Conservation (phyloP, 2,329 filamentous ascomycete genomes). For the Exophiala xenobiotica region DNA sequence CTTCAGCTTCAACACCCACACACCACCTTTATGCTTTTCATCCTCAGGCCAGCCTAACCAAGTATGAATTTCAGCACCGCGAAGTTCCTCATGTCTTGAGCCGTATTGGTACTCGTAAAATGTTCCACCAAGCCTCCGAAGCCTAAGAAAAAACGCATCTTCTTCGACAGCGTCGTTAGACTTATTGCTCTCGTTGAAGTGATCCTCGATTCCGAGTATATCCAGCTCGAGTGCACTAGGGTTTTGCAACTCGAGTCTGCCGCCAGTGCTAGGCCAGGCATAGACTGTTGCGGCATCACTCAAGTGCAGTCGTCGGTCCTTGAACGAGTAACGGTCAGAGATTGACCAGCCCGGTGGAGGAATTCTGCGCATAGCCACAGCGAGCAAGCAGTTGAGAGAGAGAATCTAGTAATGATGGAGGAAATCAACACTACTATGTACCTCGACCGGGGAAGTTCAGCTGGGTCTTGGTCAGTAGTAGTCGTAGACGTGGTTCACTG, state of each 20-base stretch:
- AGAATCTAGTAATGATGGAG: too few species aligned
- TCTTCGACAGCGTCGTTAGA: conserved; percentile 13
- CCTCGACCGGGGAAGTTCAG: too few species aligned
- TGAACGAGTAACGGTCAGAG: not conserved
- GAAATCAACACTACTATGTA: too few species aligned
- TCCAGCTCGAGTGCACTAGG: not conserved
- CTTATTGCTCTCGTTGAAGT: conserved; percentile 11
- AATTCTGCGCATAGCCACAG: not conserved
- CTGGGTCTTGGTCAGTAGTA: too few species aligned
- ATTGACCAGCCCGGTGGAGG: not conserved
- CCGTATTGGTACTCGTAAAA: too few species aligned
- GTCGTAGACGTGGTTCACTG: too few species aligned
- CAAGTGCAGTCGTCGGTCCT: not conserved
- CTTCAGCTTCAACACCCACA: too few species aligned
- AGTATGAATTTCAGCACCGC: too few species aligned
- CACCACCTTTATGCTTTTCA: too few species aligned
- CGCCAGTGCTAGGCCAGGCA: conserved; percentile 1
- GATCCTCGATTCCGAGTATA: conserved; percentile 2
- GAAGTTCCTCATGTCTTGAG: too few species aligned
- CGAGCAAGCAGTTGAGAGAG: too few species aligned
- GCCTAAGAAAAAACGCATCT: not conserved
- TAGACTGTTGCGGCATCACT: not conserved
- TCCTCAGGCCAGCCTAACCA: too few species aligned
- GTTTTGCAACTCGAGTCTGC: not conserved
- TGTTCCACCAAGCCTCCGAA: not conserved